Evolutionary conservation across 2,329 filamentous ascomycete genomes (phyloP).

Genomic region (Ceratocystis cubensis): DNA sequence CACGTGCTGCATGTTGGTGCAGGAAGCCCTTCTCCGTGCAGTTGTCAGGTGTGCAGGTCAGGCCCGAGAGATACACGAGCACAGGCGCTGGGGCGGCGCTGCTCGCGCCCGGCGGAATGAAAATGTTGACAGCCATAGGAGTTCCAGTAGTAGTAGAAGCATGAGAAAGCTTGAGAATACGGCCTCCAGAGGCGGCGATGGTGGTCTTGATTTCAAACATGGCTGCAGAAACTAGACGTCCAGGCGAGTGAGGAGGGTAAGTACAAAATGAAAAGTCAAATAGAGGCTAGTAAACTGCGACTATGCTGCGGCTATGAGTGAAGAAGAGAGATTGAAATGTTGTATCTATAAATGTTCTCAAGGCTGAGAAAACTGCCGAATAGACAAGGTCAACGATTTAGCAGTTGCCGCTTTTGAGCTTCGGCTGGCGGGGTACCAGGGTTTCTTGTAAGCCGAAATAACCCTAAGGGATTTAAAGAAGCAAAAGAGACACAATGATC

Average conservation of each 20-base stretch:
- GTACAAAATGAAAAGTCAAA: not conserved
- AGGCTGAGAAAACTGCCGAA: not conserved
- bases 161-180: slow-evolving; percentile 89
- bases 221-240: slow-evolving; percentile 32
- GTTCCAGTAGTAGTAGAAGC: slow-evolving; percentile 64
- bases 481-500: not conserved
- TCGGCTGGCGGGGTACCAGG: slow-evolving; percentile 5
- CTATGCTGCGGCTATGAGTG: not conserved
- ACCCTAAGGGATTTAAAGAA: not conserved
- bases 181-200: slow-evolving; percentile 85
- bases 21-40: slow-evolving; percentile 78
- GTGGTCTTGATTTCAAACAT: slow-evolving; percentile 78
- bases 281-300: not conserved
- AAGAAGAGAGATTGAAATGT: not conserved
- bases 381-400: not conserved
- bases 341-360: not conserved
- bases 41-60: slow-evolving; percentile 91
- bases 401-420: slow-evolving; percentile 6
- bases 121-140: slow-evolving; percentile 87
- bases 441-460: not conserved
- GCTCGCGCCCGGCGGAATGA: slow-evolving; percentile 63
- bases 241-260: not conserved
- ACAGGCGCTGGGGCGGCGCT: slow-evolving; percentile 52
- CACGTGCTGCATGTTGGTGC: slow-evolving; percentile 64
- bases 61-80: slow-evolving; percentile 82